Evolutionary conservation across 116 monocot genomes (phyloP).

Genomic region (Trichopus zeylanicus): DNA sequence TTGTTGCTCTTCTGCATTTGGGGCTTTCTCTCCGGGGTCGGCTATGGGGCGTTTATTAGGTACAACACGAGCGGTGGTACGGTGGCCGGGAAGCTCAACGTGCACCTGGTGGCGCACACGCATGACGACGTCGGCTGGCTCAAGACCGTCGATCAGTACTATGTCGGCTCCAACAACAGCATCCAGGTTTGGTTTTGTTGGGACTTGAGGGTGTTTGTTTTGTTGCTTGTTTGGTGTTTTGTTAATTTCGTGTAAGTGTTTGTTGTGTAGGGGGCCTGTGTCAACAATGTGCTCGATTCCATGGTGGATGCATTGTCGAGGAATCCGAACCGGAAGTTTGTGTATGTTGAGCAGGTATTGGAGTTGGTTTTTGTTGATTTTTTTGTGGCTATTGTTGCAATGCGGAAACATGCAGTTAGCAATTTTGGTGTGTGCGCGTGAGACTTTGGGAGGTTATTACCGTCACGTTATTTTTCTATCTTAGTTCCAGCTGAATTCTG

Average conservation of each 20-base stretch:
- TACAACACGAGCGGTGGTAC: conserved; percentile 49
- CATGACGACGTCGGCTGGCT: conserved; percentile 91
- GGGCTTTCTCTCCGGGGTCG: background rate
- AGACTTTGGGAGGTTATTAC: no score
- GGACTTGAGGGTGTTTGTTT: background rate
- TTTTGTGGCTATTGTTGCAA: no score
- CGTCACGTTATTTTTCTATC: no score
- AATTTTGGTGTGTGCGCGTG: background rate
- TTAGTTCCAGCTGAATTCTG: no score
- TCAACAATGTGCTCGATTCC: conserved; percentile 73
- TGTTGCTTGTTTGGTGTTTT: background rate
- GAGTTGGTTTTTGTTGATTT: background rate
- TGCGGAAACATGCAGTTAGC: background rate
- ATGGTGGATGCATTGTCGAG: conserved; percentile 48
- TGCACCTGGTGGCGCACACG: conserved; percentile 65
- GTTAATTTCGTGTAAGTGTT: background rate
- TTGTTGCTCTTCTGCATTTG: background rate
- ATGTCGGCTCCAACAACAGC: conserved; percentile 67
- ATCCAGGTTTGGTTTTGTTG: conserved; percentile 31
- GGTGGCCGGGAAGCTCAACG: conserved; percentile 68
- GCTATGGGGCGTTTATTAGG: conserved; percentile 7
- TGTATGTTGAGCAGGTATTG: conserved; percentile 71
- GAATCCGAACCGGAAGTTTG: conserved; percentile 61
- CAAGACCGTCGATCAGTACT: conserved; percentile 86
- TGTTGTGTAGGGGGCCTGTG: conserved; percentile 55